Conservation (phyloP, 495 filamentous ascomycete species). For the Talaromyces liani region DNA sequence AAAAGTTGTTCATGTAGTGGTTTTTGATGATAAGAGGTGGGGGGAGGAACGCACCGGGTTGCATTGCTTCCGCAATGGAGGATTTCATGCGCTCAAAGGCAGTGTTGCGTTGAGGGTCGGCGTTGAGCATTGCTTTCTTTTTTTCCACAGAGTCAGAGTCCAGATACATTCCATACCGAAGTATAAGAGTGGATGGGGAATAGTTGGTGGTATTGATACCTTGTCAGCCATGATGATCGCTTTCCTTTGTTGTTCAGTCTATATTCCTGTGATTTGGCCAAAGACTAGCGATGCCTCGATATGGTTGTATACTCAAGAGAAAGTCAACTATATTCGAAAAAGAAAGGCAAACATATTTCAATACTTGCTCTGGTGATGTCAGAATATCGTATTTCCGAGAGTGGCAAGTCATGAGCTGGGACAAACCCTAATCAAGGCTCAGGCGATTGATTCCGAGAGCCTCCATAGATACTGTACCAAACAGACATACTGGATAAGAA, state of each 20-base stretch:
- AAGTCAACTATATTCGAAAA: not conserved
- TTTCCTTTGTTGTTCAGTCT: not conserved
- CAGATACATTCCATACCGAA: too few relatives aligned
- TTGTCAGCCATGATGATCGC: slow-evolving; percentile 3
- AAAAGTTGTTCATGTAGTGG: too few relatives aligned
- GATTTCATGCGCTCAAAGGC: slow-evolving; percentile 3
- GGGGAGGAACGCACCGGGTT: slow-evolving; percentile 19
- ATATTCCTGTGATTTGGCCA: not conserved
- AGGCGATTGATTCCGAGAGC: not conserved
- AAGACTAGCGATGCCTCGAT: not conserved
- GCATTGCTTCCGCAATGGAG: slow-evolving; percentile 14
- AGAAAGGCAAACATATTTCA: not conserved
- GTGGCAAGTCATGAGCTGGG: not conserved
- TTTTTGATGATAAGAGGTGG: not conserved
- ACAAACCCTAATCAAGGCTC: not conserved
- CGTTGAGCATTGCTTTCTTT: not conserved
- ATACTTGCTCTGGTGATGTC: not conserved
- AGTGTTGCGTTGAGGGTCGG: not conserved
- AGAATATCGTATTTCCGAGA: not conserved
- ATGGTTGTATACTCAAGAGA: not conserved
- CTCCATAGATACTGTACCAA: not conserved
- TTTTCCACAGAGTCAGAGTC: not conserved
- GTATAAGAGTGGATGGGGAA: too few relatives aligned
- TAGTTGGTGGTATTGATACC: too few relatives aligned
- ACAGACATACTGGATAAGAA: not conserved